phyloP scores from a whole-genome alignment of 257 asterid genomes.

The Linderniella brevidens region DNA sequence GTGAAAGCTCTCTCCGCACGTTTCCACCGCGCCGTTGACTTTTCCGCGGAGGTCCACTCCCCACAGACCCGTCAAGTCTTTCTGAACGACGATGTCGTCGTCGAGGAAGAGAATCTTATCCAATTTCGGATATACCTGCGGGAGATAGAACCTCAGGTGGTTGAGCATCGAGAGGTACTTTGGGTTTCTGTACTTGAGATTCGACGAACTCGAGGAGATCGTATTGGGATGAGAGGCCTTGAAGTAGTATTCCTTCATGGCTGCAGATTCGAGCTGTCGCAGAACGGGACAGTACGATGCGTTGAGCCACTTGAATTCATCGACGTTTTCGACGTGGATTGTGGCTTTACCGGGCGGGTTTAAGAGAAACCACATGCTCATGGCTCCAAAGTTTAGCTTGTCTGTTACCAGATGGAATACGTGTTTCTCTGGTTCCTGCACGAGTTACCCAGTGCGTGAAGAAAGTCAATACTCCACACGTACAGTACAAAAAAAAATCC shows the following conservation, averaged over 20 bases:
- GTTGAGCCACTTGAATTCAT: conserved; percentile 92
- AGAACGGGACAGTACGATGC: conserved; percentile 85
- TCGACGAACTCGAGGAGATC: conserved; percentile 82
- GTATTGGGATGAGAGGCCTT: conserved; percentile 94
- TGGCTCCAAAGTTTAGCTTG: conserved; percentile 92
- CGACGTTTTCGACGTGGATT: conserved; percentile 87
- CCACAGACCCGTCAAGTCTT: conserved; percentile 93
- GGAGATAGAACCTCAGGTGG: conserved; percentile 91
- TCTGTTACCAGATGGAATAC: conserved; percentile 95
- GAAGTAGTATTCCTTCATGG: conserved; percentile 94
- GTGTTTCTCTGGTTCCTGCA: conserved; percentile 90
- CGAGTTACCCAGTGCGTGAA: no score
- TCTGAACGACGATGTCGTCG: conserved; percentile 93
- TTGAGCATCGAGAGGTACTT: conserved; percentile 96
- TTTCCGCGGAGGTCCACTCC: conserved; percentile 63
- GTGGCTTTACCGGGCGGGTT: conserved; percentile 98
- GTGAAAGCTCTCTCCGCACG: conserved; percentile 93
- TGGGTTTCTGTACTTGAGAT: conserved; percentile 89
- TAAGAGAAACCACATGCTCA: conserved; percentile 97
- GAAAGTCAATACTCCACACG: no score
- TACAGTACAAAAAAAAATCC: no score
- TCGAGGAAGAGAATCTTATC: conserved; percentile 91
- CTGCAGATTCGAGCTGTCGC: conserved; percentile 81
- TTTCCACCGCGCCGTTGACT: conserved; percentile 95
- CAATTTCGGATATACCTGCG: conserved; percentile 84